These are phyloP conservation scores for Saccharomyces hybrid DNA, from an alignment of 1,139 yeast genomes.

Conservation along the genomic window DNA sequence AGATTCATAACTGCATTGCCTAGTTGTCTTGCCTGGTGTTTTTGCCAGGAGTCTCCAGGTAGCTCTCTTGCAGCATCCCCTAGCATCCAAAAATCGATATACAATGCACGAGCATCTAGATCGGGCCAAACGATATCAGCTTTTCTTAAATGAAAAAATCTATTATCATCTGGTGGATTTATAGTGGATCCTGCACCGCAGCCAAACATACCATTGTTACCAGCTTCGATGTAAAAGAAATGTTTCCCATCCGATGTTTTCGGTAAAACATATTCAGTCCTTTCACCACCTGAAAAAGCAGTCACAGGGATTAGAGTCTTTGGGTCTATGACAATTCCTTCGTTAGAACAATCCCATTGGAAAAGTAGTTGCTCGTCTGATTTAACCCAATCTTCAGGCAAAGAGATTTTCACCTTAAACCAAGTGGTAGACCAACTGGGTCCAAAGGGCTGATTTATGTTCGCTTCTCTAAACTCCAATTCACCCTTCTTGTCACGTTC, in stretches of 20 bases:
- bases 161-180: slow-evolving; percentile 59
- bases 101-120: slow-evolving; percentile 67
- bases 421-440: slow-evolving; percentile 97
- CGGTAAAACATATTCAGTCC: slow-evolving; percentile 69
- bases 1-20: slow-evolving; percentile 75
- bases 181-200: slow-evolving; percentile 56
- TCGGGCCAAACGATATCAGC: slow-evolving; percentile 84
- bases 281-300: slow-evolving; percentile 87
- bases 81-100: slow-evolving; percentile 78
- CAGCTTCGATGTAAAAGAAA: slow-evolving; percentile 72
- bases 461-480: slow-evolving; percentile 41
- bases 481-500: slow-evolving; percentile 30
- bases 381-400: slow-evolving; percentile 55
- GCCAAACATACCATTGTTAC: slow-evolving; percentile 95
- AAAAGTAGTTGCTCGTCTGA: slow-evolving; percentile 48
- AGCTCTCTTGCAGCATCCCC: slow-evolving; percentile 89
- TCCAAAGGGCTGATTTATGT: slow-evolving; percentile 73
- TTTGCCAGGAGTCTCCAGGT: slow-evolving; percentile 68
- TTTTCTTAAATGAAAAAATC: slow-evolving; percentile 55
- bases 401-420: slow-evolving; percentile 61
- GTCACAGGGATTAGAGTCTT: slow-evolving; percentile 57
- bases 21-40: slow-evolving; percentile 70
- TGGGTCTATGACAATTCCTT: slow-evolving; percentile 67
- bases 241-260: slow-evolving; percentile 30
- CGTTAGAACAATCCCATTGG: slow-evolving; percentile 84